Conservation (phyloP, 2,329 filamentous ascomycete genomes). For the Myriosclerotinia curreyana region DNA sequence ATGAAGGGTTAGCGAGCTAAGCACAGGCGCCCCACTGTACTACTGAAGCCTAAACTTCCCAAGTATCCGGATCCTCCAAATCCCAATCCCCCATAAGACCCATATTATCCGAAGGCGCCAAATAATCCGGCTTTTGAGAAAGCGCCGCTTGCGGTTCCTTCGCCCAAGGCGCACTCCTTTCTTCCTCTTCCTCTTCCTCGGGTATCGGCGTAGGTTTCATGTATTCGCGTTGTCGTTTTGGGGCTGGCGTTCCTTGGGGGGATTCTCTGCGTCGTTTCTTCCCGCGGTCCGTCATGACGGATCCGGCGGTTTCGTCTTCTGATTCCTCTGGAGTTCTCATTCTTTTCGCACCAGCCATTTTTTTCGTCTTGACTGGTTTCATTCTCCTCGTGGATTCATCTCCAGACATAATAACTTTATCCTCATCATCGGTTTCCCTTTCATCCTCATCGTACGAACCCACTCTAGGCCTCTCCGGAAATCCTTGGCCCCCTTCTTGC, state of each 20-base stretch:
- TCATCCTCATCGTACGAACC: not conserved
- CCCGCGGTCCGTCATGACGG: not conserved
- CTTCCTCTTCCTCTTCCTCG: not conserved
- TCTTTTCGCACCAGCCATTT: not conserved
- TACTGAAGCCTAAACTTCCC: not conserved
- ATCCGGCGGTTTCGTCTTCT: not conserved
- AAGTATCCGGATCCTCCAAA: not conserved
- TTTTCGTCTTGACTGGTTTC: too few relatives aligned
- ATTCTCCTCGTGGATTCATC: too few relatives aligned
- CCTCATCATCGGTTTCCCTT: too few relatives aligned
- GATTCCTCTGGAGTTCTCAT: not conserved
- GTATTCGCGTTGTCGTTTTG: not conserved
- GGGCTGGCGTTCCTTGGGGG: not conserved
- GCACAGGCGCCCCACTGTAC: not conserved
- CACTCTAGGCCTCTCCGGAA: too few relatives aligned
- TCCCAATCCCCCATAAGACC: not conserved
- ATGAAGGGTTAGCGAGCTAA: not conserved
- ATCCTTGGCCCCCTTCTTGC: not conserved
- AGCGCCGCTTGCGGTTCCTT: too few relatives aligned
- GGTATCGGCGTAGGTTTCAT: not conserved
- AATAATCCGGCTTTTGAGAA: too few relatives aligned
- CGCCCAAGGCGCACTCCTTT: conserved; percentile 6
- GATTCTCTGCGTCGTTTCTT: not conserved
- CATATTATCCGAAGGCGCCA: not conserved
- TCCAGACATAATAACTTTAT: not conserved